Conservation (phyloP, 495 filamentous ascomycete genomes). For the Xylaria bambusicola region DNA sequence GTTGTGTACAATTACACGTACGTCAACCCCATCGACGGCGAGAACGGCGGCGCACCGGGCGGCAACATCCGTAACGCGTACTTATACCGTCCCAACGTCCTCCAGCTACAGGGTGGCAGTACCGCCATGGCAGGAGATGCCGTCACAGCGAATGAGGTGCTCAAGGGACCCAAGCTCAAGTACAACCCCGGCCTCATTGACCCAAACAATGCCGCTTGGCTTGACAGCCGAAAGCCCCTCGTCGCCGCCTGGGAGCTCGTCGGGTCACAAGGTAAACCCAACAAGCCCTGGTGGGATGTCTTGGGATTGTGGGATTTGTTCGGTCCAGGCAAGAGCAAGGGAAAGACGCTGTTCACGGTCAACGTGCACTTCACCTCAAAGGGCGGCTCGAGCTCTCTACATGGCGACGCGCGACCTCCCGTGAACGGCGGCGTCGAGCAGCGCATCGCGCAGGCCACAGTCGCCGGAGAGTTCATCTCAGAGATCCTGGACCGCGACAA, state of each 20-base stretch:
- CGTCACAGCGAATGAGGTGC: constrained; percentile 49
- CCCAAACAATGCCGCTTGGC: constrained; percentile 55
- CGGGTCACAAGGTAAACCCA: constrained; percentile 34
- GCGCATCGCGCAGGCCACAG: constrained; percentile 48
- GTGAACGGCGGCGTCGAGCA: constrained; percentile 57
- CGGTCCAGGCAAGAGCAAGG: not conserved
- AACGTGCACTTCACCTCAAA: constrained; percentile 62
- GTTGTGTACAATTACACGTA: constrained; percentile 50
- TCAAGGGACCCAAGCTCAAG: constrained; percentile 48
- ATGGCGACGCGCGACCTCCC: constrained; percentile 62
- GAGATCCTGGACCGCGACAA: constrained; percentile 46
- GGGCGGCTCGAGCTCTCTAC: constrained; percentile 55
- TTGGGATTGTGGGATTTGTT: too few relatives aligned
- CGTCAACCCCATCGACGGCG: constrained; percentile 49
- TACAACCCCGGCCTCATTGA: constrained; percentile 64
- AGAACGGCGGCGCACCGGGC: constrained; percentile 60
- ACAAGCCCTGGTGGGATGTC: too few relatives aligned
- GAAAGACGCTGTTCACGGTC: constrained; percentile 55
- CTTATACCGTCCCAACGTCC: constrained; percentile 54
- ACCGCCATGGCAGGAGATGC: constrained; percentile 35
- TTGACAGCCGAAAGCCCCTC: constrained; percentile 57
- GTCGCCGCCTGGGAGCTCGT: constrained; percentile 57
- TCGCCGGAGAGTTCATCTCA: constrained; percentile 47
- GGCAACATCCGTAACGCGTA: constrained; percentile 68
- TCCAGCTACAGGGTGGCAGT: constrained; percentile 52